A percentile compares a stretch with the other conserved stretches of the same genome.
Evolutionary conservation across 2,329 filamentous ascomycete genomes (phyloP).

Genomic region (Aspergillus latus): DNA sequence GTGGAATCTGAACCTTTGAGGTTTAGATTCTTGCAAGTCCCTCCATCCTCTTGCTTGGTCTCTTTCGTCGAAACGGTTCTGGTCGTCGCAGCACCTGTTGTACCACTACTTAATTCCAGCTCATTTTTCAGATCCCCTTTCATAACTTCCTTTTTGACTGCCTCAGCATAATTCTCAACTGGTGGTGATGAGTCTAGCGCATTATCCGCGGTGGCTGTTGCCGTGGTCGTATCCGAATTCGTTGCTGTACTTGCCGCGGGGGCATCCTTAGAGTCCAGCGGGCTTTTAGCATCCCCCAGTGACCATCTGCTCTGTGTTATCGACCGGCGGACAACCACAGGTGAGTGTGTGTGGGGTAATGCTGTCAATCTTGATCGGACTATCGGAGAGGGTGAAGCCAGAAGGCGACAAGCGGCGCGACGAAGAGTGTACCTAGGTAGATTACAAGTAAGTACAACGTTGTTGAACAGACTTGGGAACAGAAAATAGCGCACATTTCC

Average conservation of each 20-base stretch:
- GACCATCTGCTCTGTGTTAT: slow-evolving; percentile 43
- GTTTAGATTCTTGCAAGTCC: background rate
- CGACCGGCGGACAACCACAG: slow-evolving; percentile 42
- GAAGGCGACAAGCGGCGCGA: slow-evolving; percentile 56
- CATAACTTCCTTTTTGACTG: background rate
- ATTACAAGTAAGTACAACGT: background rate
- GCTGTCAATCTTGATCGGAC: slow-evolving; percentile 44
- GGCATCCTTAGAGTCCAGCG: background rate
- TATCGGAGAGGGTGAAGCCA: slow-evolving; percentile 48
- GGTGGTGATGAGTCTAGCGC: background rate
- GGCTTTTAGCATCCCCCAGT: slow-evolving; percentile 8
- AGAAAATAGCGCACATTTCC: background rate
- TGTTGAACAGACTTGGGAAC: background rate
- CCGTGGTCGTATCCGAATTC: background rate
- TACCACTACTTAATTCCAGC: background rate
- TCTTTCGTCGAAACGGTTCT: background rate
- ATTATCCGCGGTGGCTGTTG: background rate
- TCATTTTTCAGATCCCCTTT: background rate
- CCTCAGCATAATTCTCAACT: background rate
- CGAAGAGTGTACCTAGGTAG: slow-evolving; percentile 57
- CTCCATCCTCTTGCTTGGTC: background rate
- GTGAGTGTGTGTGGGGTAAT: slow-evolving; percentile 31
- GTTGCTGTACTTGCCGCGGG: background rate
- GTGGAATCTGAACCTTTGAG: background rate
- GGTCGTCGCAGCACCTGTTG: background rate